Percentiles rank a stretch among this genome's conserved stretches.
phyloP scores from a whole-genome alignment of 2,329 filamentous ascomycete genomes.

The Colletotrichum sp. region DNA sequence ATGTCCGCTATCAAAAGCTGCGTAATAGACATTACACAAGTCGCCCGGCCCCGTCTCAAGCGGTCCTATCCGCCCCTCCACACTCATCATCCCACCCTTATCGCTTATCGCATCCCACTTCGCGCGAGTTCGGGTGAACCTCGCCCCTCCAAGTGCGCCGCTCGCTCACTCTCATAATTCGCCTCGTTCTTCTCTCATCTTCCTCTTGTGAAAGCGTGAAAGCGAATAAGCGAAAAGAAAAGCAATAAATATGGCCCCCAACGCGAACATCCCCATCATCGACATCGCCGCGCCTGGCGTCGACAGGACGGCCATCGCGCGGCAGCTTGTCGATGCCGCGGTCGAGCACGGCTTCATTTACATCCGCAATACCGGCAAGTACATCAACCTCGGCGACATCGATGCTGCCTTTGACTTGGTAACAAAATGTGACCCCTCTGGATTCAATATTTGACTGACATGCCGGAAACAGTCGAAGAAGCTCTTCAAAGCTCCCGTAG shows the following conservation, averaged over 20 bases:
- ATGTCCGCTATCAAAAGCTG: neutral
- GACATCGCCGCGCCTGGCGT: slow-evolving; percentile 70
- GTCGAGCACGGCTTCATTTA: slow-evolving; percentile 89
- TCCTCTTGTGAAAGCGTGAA: neutral
- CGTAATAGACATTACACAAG: slow-evolving; percentile 14
- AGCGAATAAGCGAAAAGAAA: neutral
- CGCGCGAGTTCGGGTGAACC: neutral
- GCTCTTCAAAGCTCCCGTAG: slow-evolving; percentile 73
- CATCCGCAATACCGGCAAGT: slow-evolving; percentile 74
- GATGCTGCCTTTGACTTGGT: slow-evolving; percentile 78
- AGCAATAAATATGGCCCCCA: slow-evolving; percentile 27
- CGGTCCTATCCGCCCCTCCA: slow-evolving; percentile 5
- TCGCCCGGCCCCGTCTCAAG: neutral
- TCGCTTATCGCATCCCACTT: slow-evolving; percentile 22
- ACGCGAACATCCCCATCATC: slow-evolving; percentile 75
- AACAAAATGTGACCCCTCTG: slow-evolving; percentile 25
- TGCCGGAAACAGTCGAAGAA: slow-evolving; percentile 60
- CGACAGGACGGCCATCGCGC: slow-evolving; percentile 62
- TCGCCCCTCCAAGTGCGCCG: neutral
- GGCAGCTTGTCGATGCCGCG: slow-evolving; percentile 79
- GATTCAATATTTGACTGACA: neutral
- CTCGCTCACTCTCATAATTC: neutral
- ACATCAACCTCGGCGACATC: slow-evolving; percentile 71
- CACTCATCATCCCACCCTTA: slow-evolving; percentile 12
- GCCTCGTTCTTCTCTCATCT: neutral